A percentile compares a stretch with the other conserved stretches of the same genome.
These are phyloP conservation scores for Saitozyma podzolica DNA, from an alignment of 768 basidiomycete species.

Conservation along the genomic window DNA sequence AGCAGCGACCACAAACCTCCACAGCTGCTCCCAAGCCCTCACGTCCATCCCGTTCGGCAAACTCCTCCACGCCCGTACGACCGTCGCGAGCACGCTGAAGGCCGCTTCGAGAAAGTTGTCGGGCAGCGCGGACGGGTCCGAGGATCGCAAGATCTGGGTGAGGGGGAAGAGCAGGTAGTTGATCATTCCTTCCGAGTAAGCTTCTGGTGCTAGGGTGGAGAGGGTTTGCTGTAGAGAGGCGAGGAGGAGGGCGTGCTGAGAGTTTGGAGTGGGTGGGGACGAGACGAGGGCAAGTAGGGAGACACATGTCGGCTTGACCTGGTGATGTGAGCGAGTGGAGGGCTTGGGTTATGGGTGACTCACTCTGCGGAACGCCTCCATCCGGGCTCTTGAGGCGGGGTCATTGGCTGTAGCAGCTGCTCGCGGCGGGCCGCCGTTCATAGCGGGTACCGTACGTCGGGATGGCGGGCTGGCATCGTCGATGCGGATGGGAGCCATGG, in stretches of 20 bases:
- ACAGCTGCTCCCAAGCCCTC: constrained; percentile 78
- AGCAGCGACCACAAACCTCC: constrained; percentile 60
- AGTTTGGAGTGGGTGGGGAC: constrained; percentile 59
- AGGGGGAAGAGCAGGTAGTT: constrained; percentile 87
- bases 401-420: constrained; percentile 1
- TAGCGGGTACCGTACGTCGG: background rate
- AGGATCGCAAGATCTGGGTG: constrained; percentile 77
- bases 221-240: constrained; percentile 60
- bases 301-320: constrained; percentile 75
- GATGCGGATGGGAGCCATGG: constrained; percentile 9
- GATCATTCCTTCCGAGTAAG: constrained; percentile 64
- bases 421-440: background rate
- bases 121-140: constrained; percentile 67
- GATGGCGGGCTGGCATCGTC: background rate
- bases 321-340: constrained; percentile 2
- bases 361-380: constrained; percentile 44
- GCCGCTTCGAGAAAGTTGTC: constrained; percentile 77
- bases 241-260: constrained; percentile 61
- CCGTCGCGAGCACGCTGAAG: constrained; percentile 60
- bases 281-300: constrained; percentile 71
- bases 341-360: constrained; percentile 1
- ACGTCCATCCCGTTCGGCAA: constrained; percentile 56
- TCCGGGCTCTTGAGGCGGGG: constrained; percentile 17
- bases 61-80: constrained; percentile 75
- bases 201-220: constrained; percentile 54